Evolutionary conservation across 192 early-diverging fungal genomes (phyloP).

Genomic region (Backusella westeae): DNA sequence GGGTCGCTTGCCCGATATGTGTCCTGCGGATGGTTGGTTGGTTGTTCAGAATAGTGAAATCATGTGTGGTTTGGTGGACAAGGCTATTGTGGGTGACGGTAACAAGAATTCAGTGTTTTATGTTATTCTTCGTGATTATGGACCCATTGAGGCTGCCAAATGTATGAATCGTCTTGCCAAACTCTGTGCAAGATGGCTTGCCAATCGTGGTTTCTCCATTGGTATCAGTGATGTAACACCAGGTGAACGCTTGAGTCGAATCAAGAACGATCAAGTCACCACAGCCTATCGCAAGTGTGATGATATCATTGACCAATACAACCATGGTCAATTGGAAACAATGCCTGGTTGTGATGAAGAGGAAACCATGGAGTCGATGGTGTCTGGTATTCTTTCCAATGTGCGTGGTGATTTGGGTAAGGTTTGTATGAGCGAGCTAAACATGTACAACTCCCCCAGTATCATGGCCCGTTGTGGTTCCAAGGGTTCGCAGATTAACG

Average conservation of each 20-base stretch:
- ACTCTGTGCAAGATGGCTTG: conserved; percentile 36
- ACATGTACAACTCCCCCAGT: conserved; percentile 92
- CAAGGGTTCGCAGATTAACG: conserved; percentile 97
- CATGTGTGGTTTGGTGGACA: conserved; percentile 92
- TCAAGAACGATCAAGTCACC: conserved; percentile 79
- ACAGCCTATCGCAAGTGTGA: conserved; percentile 86
- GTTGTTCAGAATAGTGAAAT: conserved; percentile 94
- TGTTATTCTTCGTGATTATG: conserved; percentile 89
- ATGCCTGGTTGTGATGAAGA: conserved; percentile 86
- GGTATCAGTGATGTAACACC: conserved; percentile 98
- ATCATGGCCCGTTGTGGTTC: conserved; percentile 99
- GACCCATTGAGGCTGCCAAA: conserved; percentile 77
- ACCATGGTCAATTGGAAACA: conserved; percentile 71
- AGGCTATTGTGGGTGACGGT: conserved; percentile 94
- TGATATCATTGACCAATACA: conserved; percentile 69
- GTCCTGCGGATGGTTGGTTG: conserved; percentile 87
- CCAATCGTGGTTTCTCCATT: conserved; percentile 95
- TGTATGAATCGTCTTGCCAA: conserved; percentile 96
- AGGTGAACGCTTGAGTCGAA: conserved; percentile 65
- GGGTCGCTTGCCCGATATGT: conserved; percentile 65
- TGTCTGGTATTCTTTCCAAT: conserved; percentile 84
- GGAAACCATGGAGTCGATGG: conserved; percentile 82
- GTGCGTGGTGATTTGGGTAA: conserved; percentile 93
- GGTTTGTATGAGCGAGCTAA: conserved; percentile 90
- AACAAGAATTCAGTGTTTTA: conserved; percentile 96